Conservation (phyloP, 2,329 filamentous ascomycete species). For the Pyricularia grisea region DNA sequence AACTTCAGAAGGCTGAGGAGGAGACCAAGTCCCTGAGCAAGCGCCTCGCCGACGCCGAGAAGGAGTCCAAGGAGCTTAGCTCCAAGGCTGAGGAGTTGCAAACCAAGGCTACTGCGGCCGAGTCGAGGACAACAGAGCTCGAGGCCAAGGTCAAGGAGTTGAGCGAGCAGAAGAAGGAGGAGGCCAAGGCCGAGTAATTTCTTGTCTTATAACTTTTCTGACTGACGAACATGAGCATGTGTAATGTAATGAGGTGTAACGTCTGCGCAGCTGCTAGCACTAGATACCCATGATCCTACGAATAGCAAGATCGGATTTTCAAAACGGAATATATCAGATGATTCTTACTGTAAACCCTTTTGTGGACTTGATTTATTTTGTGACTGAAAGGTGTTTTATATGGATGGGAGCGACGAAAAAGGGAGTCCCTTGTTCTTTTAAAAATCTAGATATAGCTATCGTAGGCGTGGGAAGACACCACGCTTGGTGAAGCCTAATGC, state of each 20-base stretch:
- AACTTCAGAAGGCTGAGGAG: conserved; percentile 2
- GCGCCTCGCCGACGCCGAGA: conserved; percentile 1
- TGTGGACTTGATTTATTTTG: not conserved
- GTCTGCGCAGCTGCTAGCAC: conserved; percentile 5
- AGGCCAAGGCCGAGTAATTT: conserved; percentile 4
- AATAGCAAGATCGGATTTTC: conserved; percentile 1
- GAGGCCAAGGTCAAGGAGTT: conserved; percentile 4
- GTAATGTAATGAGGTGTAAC: conserved; percentile 6
- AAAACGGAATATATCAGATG: not conserved
- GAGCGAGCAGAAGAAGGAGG: conserved; percentile 2
- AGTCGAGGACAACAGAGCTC: conserved; percentile 3
- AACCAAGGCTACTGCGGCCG: conserved; percentile 1
- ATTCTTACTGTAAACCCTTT: not conserved
- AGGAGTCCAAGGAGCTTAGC: conserved; percentile 1
- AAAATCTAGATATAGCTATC: not conserved
- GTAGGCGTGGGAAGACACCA: not conserved
- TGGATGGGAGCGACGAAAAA: not conserved
- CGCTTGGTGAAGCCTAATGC: conserved; percentile 18
- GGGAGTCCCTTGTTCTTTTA: not conserved
- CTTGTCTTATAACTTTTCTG: not conserved
- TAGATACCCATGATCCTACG: conserved; percentile 5
- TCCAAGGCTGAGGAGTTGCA: conserved; percentile 3
- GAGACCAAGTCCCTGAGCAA: conserved; percentile 1
- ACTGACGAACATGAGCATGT: conserved; percentile 3
- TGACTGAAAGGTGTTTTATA: not conserved